Base-by-base conservation (phyloP, 352 stramenopile species). In the Phytophthora sansomeana region DNA sequence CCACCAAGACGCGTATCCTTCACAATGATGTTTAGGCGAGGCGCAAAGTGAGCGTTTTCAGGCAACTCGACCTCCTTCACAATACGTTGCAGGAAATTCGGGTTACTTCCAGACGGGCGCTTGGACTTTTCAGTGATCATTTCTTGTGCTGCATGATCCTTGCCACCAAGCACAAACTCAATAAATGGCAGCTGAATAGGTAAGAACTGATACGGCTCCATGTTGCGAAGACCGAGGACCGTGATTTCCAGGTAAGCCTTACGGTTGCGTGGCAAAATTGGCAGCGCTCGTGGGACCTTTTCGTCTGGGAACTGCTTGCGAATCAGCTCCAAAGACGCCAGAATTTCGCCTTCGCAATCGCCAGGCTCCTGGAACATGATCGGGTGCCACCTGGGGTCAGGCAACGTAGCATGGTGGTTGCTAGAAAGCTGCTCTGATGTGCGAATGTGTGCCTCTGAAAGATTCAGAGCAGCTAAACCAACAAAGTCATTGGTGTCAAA, bases 61-160 rank as follows among this genome's bases (percentile, higher is more conserved):
- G 92, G 92, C n/a, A 98, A 53, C 19, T 93, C 74, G 0, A 98
- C 76, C 52, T 89, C 77, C 51, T 97, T 95, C 32, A 97, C 77
- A 44, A 98, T 96, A 33, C 87, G 89, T 58, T 97, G 84, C 14
- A 97, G 62, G 60, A 94, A 97, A 64, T 98, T 98, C 8, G 92
- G 90, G 50, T 98, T 93, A 19, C 62, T 81, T 21, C 83, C 87
- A 0, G 80, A 85, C 28, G 91, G 91, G 26, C 85, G 78, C 56
- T 95, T 95, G 2, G 88, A 97, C 42, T 82, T 87, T 39, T 97
- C 90, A 6, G 89, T 95, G 46, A 94, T 88, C 83, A 96, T 94
- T 57, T 96, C 90, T 32, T 94, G 78, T 7, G 74, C 75, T 0
- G 84, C 81, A 17, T 94, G 82, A 10, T 92, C 77, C 48, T 95